Percentiles rank a stretch among this genome's conserved stretches.
Evolutionary conservation across 2,329 filamentous ascomycete species (phyloP).

Genomic region (Sporothrix inflata): DNA sequence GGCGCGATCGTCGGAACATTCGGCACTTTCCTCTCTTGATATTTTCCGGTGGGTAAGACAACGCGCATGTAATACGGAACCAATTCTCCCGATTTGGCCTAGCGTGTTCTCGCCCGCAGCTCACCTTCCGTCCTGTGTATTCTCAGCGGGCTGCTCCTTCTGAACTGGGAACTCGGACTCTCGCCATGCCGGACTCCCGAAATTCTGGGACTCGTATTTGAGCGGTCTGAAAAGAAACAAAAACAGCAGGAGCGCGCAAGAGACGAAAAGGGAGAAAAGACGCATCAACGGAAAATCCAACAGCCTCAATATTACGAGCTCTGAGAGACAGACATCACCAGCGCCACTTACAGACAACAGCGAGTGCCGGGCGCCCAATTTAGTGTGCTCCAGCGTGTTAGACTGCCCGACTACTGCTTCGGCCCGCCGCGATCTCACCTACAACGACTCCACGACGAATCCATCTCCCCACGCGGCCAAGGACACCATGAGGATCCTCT

Average conservation of each 20-base stretch:
- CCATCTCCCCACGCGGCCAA: neutral
- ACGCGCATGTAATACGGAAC: neutral
- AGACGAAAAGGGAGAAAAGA: neutral
- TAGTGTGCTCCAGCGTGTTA: neutral
- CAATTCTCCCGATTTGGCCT: slow-evolving; percentile 18
- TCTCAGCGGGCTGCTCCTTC: neutral
- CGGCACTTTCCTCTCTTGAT: slow-evolving; percentile 18
- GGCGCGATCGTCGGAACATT: slow-evolving; percentile 14
- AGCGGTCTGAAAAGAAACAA: neutral
- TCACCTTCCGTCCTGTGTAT: neutral
- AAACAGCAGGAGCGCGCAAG: neutral
- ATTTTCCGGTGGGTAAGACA: neutral
- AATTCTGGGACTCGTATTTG: slow-evolving; percentile 18
- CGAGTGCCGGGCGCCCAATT: neutral
- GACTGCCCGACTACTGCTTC: neutral
- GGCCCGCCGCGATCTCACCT: neutral
- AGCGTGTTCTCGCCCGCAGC: neutral
- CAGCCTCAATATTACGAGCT: neutral
- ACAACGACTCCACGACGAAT: neutral
- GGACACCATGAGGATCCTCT: slow-evolving; percentile 42
- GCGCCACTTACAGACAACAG: neutral
- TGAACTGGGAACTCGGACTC: slow-evolving; percentile 28
- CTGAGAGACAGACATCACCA: neutral
- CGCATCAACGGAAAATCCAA: neutral
- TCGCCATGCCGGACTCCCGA: slow-evolving; percentile 32